These are phyloP conservation scores for Mycogone perniciosa DNA, from an alignment of 2,329 filamentous ascomycete species.

Conservation along the genomic window DNA sequence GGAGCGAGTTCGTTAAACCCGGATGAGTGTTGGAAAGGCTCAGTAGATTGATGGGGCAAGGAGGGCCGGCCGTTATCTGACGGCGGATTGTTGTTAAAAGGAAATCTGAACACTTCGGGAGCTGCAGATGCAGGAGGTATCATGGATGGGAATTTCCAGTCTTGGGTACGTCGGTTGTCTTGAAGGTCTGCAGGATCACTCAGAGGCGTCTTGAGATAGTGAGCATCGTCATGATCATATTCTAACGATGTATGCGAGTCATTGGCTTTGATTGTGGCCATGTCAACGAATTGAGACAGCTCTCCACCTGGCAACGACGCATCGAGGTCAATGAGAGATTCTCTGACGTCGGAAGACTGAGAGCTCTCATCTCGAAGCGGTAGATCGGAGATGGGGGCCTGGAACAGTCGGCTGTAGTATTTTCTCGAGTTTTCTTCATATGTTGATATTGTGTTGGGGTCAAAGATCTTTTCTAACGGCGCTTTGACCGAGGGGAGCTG, in stretches of 20 bases:
- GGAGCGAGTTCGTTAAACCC: slow-evolving; percentile 37
- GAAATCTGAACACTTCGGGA: slow-evolving; percentile 40
- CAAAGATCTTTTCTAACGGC: slow-evolving; percentile 59
- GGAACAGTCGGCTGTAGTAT: slow-evolving; percentile 49
- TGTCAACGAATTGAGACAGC: slow-evolving; percentile 52
- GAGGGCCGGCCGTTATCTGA: slow-evolving; percentile 33
- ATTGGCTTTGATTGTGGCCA: slow-evolving; percentile 53
- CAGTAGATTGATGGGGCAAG: slow-evolving; percentile 46
- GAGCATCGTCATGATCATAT: slow-evolving; percentile 39
- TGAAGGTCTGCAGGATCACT: slow-evolving; percentile 54
- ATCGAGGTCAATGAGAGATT: slow-evolving; percentile 60
- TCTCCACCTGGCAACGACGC: slow-evolving; percentile 51
- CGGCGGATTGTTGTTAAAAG: slow-evolving; percentile 32
- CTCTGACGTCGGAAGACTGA: slow-evolving; percentile 45
- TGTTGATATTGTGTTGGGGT: slow-evolving; percentile 57
- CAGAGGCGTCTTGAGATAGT: slow-evolving; percentile 43
- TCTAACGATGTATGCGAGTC: slow-evolving; percentile 43
- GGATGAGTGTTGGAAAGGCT: slow-evolving; percentile 39
- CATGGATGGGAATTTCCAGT: slow-evolving; percentile 55
- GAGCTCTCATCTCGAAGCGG: slow-evolving; percentile 52
- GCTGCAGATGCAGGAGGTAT: slow-evolving; percentile 45
- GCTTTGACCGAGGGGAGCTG: slow-evolving; percentile 51
- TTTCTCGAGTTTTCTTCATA: slow-evolving; percentile 58
- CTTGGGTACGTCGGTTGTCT: slow-evolving; percentile 44
- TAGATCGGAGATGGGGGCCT: slow-evolving; percentile 45